These are phyloP conservation scores for Hymenoscyphus salicellus DNA, from an alignment of 2,329 filamentous ascomycete genomes.

Conservation along the genomic window DNA sequence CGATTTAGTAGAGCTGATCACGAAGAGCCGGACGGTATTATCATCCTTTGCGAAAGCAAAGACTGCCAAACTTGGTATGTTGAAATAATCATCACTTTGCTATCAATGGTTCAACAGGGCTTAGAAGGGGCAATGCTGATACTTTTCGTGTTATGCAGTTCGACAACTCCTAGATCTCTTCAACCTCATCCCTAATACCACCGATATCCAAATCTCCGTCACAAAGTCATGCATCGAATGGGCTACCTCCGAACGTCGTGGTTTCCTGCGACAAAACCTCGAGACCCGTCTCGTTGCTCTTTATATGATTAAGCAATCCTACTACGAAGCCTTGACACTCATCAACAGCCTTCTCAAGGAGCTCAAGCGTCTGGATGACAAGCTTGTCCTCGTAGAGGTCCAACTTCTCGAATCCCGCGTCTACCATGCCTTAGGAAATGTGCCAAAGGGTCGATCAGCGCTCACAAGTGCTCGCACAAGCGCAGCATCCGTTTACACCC, in stretches of 20 bases:
- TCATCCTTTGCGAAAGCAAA: slow-evolving; percentile 98
- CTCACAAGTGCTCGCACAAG: slow-evolving; percentile 92
- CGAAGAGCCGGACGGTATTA: slow-evolving; percentile 83
- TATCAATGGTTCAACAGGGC: neutral
- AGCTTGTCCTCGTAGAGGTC: slow-evolving; percentile 95
- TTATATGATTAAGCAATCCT: slow-evolving; percentile 95
- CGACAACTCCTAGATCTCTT: slow-evolving; percentile 96
- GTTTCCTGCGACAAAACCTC: slow-evolving; percentile 96
- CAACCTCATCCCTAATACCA: slow-evolving; percentile 86
- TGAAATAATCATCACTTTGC: neutral
- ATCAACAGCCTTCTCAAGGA: slow-evolving; percentile 96
- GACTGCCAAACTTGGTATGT: slow-evolving; percentile 91
- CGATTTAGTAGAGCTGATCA: slow-evolving; percentile 85
- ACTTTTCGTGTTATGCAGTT: slow-evolving; percentile 52
- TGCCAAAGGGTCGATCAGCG: slow-evolving; percentile 90
- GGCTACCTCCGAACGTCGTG: slow-evolving; percentile 90
- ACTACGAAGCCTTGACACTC: slow-evolving; percentile 93
- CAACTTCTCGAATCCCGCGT: slow-evolving; percentile 95
- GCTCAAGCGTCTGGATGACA: slow-evolving; percentile 97
- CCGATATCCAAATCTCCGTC: slow-evolving; percentile 89
- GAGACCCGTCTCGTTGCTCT: slow-evolving; percentile 91
- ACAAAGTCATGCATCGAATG: slow-evolving; percentile 99
- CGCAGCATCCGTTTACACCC: slow-evolving; percentile 95
- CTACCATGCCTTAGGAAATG: slow-evolving; percentile 96
- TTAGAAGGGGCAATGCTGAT: neutral